These are phyloP conservation scores for Leishmania guyanensis DNA, from an alignment of 208 protist genomes.

Conservation along the genomic window DNA sequence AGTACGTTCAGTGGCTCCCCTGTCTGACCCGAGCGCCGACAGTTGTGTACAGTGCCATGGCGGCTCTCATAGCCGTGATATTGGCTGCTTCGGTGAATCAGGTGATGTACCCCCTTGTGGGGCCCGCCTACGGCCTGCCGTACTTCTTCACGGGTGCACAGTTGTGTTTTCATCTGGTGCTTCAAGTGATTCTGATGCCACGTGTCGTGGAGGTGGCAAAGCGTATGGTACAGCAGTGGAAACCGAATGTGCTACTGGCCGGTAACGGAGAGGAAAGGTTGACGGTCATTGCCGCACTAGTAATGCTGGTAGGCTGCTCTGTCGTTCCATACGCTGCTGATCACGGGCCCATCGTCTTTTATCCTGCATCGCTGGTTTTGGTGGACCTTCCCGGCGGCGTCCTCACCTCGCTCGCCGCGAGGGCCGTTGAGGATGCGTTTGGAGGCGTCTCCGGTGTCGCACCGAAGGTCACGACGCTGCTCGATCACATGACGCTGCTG, in stretches of 20 bases:
- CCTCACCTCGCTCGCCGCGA: slow-evolving; percentile 5
- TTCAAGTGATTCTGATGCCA: slow-evolving; percentile 35
- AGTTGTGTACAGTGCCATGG: slow-evolving; percentile 7
- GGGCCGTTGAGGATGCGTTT: slow-evolving; percentile 7
- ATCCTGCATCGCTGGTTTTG: slow-evolving; percentile 31
- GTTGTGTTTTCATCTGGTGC: slow-evolving; percentile 30
- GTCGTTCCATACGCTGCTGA: slow-evolving; percentile 17
- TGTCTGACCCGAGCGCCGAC: slow-evolving; percentile 4
- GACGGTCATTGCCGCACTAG: not conserved
- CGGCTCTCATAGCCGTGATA: slow-evolving; percentile 14
- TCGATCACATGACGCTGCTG: slow-evolving; percentile 27
- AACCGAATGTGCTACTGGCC: slow-evolving; percentile 12
- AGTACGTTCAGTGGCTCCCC: slow-evolving; percentile 30
- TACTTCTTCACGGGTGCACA: slow-evolving; percentile 48
- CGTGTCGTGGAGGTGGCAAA: slow-evolving; percentile 15
- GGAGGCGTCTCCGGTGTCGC: slow-evolving; percentile 10
- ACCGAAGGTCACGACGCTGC: slow-evolving; percentile 19
- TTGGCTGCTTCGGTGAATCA: slow-evolving; percentile 42
- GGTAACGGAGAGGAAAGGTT: slow-evolving; percentile 16
- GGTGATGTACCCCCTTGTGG: slow-evolving; percentile 51
- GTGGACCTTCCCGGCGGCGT: slow-evolving; percentile 47
- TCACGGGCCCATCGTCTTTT: slow-evolving; percentile 30
- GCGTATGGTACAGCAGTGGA: slow-evolving; percentile 3
- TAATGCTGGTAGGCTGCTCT: slow-evolving; percentile 18
- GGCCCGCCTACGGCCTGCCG: slow-evolving; percentile 32